Conservation (phyloP, 1,284 basidiomycete species). For the Sporisorium scitamineum region DNA sequence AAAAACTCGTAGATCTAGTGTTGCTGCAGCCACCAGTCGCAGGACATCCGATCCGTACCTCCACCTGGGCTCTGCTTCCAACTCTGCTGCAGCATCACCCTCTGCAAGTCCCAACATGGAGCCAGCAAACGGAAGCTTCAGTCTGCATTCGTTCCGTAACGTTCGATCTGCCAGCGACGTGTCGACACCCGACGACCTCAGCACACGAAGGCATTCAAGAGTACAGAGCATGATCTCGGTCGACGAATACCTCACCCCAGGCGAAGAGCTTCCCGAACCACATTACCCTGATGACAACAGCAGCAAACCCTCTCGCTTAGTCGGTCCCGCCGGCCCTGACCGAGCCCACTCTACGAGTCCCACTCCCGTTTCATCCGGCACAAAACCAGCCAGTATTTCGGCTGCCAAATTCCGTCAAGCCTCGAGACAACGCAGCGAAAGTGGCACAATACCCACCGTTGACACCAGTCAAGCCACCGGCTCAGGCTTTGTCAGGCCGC, state of each 20-base stretch:
- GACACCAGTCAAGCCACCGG: conserved; percentile 23
- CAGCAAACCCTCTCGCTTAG: background rate
- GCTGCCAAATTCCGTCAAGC: conserved; percentile 52
- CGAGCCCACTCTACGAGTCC: conserved; percentile 33
- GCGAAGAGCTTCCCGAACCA: conserved; percentile 45
- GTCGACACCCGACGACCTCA: conserved; percentile 21
- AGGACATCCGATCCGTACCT: conserved; percentile 24
- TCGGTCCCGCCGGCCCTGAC: conserved; percentile 5
- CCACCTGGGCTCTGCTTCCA: conserved; percentile 16
- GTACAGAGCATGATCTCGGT: conserved; percentile 45
- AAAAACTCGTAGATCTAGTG: conserved; percentile 25
- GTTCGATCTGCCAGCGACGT: conserved; percentile 45
- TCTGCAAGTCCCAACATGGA: conserved; percentile 22
- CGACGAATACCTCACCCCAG: conserved; percentile 48
- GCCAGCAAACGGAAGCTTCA: conserved; percentile 30
- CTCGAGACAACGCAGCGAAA: conserved; percentile 41
- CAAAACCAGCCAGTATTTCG: conserved; percentile 48
- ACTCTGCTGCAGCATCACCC: conserved; percentile 37
- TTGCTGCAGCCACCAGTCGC: conserved; percentile 1
- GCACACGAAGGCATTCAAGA: conserved; percentile 23
- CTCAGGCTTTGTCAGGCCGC: conserved; percentile 25
- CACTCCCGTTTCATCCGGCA: background rate
- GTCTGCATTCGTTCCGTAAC: conserved; percentile 51
- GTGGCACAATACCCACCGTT: conserved; percentile 26
- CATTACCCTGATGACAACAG: conserved; percentile 14